Evolutionary conservation across 441 rosid genomes (phyloP), one percentile per base, ranked within the genome.

Genomic region (Aquilaria agallochum): DNA sequence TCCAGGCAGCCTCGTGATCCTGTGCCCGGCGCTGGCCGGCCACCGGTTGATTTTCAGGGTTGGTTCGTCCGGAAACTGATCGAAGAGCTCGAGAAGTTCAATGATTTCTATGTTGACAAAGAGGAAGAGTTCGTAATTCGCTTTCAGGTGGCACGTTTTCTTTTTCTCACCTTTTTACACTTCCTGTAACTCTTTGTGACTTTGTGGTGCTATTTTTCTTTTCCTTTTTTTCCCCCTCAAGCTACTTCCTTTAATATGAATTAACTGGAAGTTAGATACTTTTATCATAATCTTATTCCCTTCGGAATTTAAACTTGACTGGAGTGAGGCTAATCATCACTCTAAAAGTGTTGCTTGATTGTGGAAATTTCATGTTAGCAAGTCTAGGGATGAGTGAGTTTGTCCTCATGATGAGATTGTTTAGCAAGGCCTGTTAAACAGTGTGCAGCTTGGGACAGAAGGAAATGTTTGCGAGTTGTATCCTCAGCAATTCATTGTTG

Each of bases 111-210:
- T 62, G 89, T 88, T 30, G 97, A 90, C 62, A 93, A 93, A 70
- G 97, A 93, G 75, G 96, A 90, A 68, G 97, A 88, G 47, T 88
- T 90, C 68, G 87, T 93, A 51, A 93, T 93, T 75, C 82, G 90
- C 63, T 80, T 88, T 74, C 98, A 88, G 96, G 98, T 87, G 30
- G 31, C 32, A 52, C 12, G 45, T 2, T 30, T 36, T 47, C 48
- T 14, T 5, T 10, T 0, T 64, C 2, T 47, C 30, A 33, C 47
- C 46, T 40, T 15, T 34, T 56, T 59, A 8, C 14, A 12, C 3
- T 31, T 12, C 40, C 27, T 54, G 2, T 20, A 20, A 5, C 57
- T 51, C 10, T 2, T 33, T 14, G 54, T 1, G 27, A 36, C 51
- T 51, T 11, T 15, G 10, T 40, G 31, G 30, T 64, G 32, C 12